Percentiles rank a stretch among this genome's conserved stretches.
phyloP scores from a whole-genome alignment of 2,329 filamentous ascomycete species.

The Xylaria hypoxylon region DNA sequence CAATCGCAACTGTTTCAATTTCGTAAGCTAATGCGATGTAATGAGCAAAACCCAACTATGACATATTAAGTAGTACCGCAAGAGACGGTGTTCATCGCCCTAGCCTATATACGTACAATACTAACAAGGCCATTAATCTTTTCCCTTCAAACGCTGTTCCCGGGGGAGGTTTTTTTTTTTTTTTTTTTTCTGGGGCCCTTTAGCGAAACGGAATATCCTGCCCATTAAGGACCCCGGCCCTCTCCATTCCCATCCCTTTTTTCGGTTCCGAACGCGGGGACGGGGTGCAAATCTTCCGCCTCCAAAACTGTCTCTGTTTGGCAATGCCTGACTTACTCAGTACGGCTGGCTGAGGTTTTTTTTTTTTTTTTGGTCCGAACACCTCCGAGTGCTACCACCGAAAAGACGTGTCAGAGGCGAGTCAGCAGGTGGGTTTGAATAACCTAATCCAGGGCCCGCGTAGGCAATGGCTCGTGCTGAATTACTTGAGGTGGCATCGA shows the following conservation, averaged over 20 bases:
- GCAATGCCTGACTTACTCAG: constrained; percentile 23
- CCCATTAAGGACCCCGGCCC: not conserved
- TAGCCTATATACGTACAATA: not conserved
- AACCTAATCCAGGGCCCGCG: constrained; percentile 19
- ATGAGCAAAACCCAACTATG: constrained; percentile 4
- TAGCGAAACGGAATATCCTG: not conserved
- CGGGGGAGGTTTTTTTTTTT: not conserved
- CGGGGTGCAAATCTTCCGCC: not conserved
- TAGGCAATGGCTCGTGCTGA: constrained; percentile 30
- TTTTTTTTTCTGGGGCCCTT: not conserved
- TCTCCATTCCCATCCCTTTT: not conserved
- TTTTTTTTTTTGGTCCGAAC: constrained; percentile 21
- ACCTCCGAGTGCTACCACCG: constrained; percentile 20
- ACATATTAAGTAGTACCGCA: not conserved
- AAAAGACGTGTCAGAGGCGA: constrained; percentile 23
- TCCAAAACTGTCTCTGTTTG: constrained; percentile 15
- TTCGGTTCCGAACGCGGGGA: constrained; percentile 25
- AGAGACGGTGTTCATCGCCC: not conserved
- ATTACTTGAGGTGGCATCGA: constrained; percentile 30
- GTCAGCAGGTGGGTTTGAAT: constrained; percentile 36
- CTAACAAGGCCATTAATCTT: not conserved
- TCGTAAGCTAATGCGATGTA: constrained; percentile 24
- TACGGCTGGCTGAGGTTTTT: constrained; percentile 22
- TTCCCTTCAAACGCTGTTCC: not conserved
- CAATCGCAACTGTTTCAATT: constrained; percentile 29